Conservation (phyloP, 495 filamentous ascomycete species). For the Aspergillus mulundensis region DNA sequence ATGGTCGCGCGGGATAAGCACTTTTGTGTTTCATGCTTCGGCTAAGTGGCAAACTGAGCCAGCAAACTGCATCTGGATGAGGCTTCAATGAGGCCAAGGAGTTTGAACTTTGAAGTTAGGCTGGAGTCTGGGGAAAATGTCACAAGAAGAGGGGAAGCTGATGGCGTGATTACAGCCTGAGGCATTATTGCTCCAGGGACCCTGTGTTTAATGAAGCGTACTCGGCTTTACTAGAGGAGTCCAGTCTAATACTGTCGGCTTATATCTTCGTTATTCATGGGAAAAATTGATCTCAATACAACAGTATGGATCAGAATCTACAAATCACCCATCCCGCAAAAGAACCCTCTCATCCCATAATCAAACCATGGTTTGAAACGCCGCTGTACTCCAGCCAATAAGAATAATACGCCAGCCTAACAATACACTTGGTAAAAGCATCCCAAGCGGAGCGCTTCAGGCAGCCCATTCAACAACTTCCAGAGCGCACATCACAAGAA, state of each 20-base stretch:
- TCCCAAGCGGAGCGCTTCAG: background rate
- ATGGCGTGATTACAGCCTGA: constrained; percentile 13
- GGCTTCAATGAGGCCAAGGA: background rate
- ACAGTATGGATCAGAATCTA: background rate
- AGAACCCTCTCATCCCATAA: background rate
- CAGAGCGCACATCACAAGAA: constrained; percentile 86
- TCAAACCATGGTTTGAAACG: background rate
- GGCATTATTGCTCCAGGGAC: background rate
- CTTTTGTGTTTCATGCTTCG: constrained; percentile 1
- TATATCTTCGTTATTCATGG: constrained; percentile 6
- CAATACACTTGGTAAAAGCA: background rate
- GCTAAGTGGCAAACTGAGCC: background rate
- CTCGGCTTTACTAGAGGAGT: background rate
- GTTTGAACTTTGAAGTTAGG: background rate
- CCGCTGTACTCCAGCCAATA: background rate
- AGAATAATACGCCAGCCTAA: background rate
- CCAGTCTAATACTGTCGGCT: background rate
- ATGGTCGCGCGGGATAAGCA: background rate
- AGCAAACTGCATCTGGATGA: background rate
- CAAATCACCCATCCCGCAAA: background rate
- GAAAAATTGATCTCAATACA: constrained; percentile 5
- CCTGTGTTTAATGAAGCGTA: background rate
- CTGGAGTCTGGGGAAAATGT: background rate
- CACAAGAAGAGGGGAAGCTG: constrained; percentile 7
- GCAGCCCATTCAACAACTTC: constrained; percentile 92